Evolutionary conservation across 83 land plant species (phyloP).

Genomic region (Isoetes engelmannii): DNA sequence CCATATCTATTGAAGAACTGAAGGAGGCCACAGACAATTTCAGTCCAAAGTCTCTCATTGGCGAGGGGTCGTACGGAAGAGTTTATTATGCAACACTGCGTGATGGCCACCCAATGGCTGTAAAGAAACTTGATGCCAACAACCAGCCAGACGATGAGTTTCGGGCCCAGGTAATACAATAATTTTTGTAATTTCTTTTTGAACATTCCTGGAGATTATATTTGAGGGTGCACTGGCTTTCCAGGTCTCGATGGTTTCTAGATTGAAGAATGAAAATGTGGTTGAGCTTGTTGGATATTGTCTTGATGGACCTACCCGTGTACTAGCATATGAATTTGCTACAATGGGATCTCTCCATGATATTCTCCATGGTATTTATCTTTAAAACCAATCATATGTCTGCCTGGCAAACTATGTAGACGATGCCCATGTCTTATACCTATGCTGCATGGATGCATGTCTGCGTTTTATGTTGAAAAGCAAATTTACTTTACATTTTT

Average conservation of each 20-base stretch:
- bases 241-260: slow-evolving; percentile 50
- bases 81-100: slow-evolving; percentile 56
- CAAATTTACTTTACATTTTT: background rate
- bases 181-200: background rate
- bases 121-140: slow-evolving; percentile 67
- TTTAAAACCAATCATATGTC: no score
- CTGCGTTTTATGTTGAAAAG: background rate
- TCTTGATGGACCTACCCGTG: slow-evolving; percentile 45
- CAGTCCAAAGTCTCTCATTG: slow-evolving; percentile 49
- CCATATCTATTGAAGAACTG: slow-evolving; percentile 47
- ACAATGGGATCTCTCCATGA: slow-evolving; percentile 62
- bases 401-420: no score
- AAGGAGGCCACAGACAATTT: slow-evolving; percentile 55
- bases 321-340: slow-evolving; percentile 58
- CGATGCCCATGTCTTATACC: no score
- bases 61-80: slow-evolving; percentile 72
- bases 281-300: slow-evolving; percentile 57
- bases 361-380: slow-evolving; percentile 49
- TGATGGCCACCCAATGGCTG: slow-evolving; percentile 53
- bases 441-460: background rate
- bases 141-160: slow-evolving; percentile 64
- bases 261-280: slow-evolving; percentile 55
- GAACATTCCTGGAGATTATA: background rate
- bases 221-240: background rate
- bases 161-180: slow-evolving; percentile 48